Evolutionary conservation across 495 filamentous ascomycete species (phyloP).

Genomic region (Stereocaulon alpinum): DNA sequence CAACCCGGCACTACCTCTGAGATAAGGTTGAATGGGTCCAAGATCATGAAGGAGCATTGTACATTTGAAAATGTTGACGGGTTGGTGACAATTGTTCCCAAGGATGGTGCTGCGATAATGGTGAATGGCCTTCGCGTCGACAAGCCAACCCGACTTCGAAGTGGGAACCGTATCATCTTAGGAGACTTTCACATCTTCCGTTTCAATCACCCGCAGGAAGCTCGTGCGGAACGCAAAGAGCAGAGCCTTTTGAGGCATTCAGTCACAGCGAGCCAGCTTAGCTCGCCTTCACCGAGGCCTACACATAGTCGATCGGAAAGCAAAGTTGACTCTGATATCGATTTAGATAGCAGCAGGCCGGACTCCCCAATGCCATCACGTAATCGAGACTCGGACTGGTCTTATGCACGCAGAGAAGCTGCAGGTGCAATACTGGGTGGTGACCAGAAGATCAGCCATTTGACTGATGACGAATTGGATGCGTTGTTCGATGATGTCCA

Average conservation of each 20-base stretch:
- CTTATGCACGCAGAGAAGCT: slow-evolving; percentile 85
- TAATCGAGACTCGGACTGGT: slow-evolving; percentile 87
- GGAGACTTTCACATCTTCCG: slow-evolving; percentile 99
- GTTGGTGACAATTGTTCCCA: slow-evolving; percentile 78
- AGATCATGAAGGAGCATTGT: slow-evolving; percentile 87
- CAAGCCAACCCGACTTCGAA: slow-evolving; percentile 72
- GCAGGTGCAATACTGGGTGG: slow-evolving; percentile 82
- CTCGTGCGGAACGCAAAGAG: slow-evolving; percentile 82
- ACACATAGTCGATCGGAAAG: slow-evolving; percentile 71
- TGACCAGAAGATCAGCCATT: slow-evolving; percentile 76
- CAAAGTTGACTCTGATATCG: slow-evolving; percentile 60
- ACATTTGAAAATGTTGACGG: slow-evolving; percentile 88
- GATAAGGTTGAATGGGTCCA: slow-evolving; percentile 86
- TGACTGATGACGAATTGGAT: slow-evolving; percentile 92
- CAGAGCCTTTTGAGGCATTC: slow-evolving; percentile 83
- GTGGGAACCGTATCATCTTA: slow-evolving; percentile 88
- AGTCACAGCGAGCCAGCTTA: slow-evolving; percentile 69
- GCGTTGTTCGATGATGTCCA: slow-evolving; percentile 93
- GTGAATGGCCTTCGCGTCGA: slow-evolving; percentile 86
- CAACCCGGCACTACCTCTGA: slow-evolving; percentile 70
- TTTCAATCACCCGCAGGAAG: slow-evolving; percentile 97
- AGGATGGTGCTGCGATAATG: slow-evolving; percentile 89
- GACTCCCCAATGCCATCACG: slow-evolving; percentile 67
- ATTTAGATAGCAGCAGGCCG: slow-evolving; percentile 58
- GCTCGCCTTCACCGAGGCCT: slow-evolving; percentile 56